Conservation (phyloP, 192 early-diverging fungal genomes). For the Gamsiella multidivaricata region DNA sequence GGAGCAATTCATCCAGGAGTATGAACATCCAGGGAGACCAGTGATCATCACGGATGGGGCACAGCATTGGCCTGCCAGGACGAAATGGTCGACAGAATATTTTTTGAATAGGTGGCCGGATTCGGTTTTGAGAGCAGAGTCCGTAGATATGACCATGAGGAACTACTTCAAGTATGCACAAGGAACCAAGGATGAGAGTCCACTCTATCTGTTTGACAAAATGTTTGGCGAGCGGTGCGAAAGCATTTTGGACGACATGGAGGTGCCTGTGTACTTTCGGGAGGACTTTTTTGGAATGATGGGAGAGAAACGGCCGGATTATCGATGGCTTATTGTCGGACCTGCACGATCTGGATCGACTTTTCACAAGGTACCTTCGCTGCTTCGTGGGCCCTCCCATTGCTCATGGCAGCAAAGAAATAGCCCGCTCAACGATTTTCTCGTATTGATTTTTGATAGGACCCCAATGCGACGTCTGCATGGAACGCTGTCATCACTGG, state of each 20-base stretch:
- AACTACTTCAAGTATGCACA: conserved; percentile 66
- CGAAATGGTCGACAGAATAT: conserved; percentile 69
- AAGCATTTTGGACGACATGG: conserved; percentile 62
- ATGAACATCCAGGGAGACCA: conserved; percentile 64
- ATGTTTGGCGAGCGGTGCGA: conserved; percentile 60
- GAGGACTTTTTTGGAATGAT: conserved; percentile 73
- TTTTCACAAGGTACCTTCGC: conserved; percentile 65
- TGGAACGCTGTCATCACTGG: conserved; percentile 81
- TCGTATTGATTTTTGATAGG: conserved; percentile 25
- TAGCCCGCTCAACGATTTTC: background rate
- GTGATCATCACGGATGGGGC: conserved; percentile 75
- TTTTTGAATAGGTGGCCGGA: conserved; percentile 57
- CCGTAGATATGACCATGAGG: conserved; percentile 65
- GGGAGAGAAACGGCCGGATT: conserved; percentile 68
- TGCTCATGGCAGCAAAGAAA: no score
- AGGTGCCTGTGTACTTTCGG: conserved; percentile 69
- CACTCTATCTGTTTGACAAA: conserved; percentile 79
- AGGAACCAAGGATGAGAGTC: conserved; percentile 66
- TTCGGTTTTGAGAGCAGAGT: conserved; percentile 68
- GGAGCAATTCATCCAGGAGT: conserved; percentile 59
- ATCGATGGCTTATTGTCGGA: conserved; percentile 77
- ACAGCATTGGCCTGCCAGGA: conserved; percentile 66
- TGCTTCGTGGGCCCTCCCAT: no score
- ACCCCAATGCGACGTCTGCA: conserved; percentile 78
- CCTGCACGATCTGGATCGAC: conserved; percentile 72